These are phyloP conservation scores for Ogataea neopini DNA, from an alignment of 805 yeast species.

Conservation along the genomic window DNA sequence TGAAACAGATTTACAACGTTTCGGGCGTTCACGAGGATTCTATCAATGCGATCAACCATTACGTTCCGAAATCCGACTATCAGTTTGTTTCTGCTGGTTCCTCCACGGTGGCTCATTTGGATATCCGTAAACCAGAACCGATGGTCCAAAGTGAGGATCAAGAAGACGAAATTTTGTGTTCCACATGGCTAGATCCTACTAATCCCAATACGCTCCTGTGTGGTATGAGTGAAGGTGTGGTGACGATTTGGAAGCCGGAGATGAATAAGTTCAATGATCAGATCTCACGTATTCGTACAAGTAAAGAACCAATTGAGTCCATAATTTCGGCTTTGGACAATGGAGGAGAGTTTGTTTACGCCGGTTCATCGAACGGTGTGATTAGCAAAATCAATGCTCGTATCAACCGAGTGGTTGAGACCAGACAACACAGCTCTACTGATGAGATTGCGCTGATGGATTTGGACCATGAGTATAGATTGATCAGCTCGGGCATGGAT, in stretches of 20 bases:
- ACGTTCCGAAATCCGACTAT: constrained; percentile 71
- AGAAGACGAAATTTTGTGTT: constrained; percentile 86
- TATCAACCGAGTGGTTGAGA: constrained; percentile 62
- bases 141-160: constrained; percentile 78
- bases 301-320: constrained; percentile 67
- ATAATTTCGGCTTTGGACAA: constrained; percentile 57
- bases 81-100: constrained; percentile 81
- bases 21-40: constrained; percentile 71
- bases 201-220: constrained; percentile 55
- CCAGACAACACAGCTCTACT: constrained; percentile 60
- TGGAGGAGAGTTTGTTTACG: constrained; percentile 62
- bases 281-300: constrained; percentile 68
- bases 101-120: constrained; percentile 76
- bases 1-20: constrained; percentile 48
- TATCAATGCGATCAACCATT: constrained; percentile 68
- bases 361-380: constrained; percentile 78
- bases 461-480: constrained; percentile 75
- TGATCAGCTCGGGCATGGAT: constrained; percentile 84
- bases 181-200: constrained; percentile 64
- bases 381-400: constrained; percentile 67
- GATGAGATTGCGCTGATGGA: constrained; percentile 83
- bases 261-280: constrained; percentile 76
- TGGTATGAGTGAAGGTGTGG: constrained; percentile 89
- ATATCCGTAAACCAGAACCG: constrained; percentile 62
- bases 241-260: constrained; percentile 81